Percentiles rank a stretch among this genome's conserved stretches.
phyloP scores from a whole-genome alignment of 257 asterid species.

The Ilex aquifolium region DNA sequence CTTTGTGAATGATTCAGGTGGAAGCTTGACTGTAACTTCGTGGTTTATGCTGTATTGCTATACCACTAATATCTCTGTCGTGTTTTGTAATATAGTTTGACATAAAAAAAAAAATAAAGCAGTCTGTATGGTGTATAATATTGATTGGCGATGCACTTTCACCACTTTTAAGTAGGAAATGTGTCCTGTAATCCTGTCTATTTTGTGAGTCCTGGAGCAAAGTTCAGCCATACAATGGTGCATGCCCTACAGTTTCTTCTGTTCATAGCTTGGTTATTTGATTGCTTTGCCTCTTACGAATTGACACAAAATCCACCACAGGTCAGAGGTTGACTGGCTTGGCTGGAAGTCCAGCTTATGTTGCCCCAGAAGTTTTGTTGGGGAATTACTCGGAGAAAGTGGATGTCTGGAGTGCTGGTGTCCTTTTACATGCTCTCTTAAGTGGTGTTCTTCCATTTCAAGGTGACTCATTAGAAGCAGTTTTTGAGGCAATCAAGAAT shows the following conservation, averaged over 20 bases:
- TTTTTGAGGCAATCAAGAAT: conserved; percentile 36
- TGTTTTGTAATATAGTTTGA: no score
- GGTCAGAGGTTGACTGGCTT: conserved; percentile 41
- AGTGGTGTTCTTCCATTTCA: conserved; percentile 41
- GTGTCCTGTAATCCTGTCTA: not conserved
- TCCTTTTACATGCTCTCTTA: conserved; percentile 40
- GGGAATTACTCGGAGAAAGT: conserved; percentile 38
- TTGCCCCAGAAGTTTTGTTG: conserved; percentile 40
- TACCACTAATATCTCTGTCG: no score
- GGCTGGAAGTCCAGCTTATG: conserved; percentile 51
- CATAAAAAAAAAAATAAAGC: no score
- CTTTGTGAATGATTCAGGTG: no score
- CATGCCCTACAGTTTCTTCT: not conserved
- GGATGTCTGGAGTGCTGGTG: conserved; percentile 52
- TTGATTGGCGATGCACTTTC: no score
- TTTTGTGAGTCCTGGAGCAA: not conserved
- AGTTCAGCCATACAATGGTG: no score
- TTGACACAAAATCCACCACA: conserved; percentile 5
- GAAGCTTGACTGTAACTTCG: no score
- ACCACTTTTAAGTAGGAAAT: no score
- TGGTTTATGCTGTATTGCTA: no score
- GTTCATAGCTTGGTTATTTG: not conserved
- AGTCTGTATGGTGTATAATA: no score
- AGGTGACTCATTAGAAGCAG: conserved; percentile 30
- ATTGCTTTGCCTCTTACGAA: not conserved